Percentiles rank a stretch among this genome's conserved stretches.
Evolutionary conservation across 2,329 filamentous ascomycete genomes (phyloP).

Genomic region (Diaporthe sp.): DNA sequence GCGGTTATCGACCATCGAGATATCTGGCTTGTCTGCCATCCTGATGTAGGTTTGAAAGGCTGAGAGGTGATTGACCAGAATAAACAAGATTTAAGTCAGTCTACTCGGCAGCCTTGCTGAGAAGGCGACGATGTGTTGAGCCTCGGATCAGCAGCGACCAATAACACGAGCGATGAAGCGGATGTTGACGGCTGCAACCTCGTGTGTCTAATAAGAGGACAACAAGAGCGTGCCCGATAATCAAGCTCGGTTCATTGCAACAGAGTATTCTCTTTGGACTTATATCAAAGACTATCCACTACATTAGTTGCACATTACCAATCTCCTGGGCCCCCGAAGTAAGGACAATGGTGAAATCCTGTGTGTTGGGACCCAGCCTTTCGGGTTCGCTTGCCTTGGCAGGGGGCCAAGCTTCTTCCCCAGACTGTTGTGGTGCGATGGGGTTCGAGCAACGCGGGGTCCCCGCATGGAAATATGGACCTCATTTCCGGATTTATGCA

Average conservation of each 20-base stretch:
- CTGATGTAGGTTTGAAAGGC: neutral
- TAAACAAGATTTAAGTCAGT: neutral
- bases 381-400: conserved; percentile 7
- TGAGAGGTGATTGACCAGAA: neutral
- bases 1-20: conserved; percentile 13
- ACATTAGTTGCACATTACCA: neutral
- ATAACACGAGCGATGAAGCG: neutral
- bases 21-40: conserved; percentile 23
- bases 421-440: conserved; percentile 22
- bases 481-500: conserved; percentile 25
- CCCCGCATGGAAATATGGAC: conserved; percentile 19
- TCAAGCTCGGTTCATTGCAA: neutral
- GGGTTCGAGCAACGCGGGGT: conserved; percentile 8
- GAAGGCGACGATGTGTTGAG: neutral
- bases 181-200: neutral
- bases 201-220: neutral
- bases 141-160: neutral
- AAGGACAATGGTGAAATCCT: neutral
- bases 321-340: neutral
- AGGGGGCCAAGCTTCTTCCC: conserved; percentile 30
- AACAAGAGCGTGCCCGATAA: neutral
- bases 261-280: conserved; percentile 16
- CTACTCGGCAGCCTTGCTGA: neutral
- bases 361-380: conserved; percentile 13
- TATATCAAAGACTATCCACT: conserved; percentile 17